Conservation (phyloP, 1,284 basidiomycete genomes). For the Puccinia novopanici region DNA sequence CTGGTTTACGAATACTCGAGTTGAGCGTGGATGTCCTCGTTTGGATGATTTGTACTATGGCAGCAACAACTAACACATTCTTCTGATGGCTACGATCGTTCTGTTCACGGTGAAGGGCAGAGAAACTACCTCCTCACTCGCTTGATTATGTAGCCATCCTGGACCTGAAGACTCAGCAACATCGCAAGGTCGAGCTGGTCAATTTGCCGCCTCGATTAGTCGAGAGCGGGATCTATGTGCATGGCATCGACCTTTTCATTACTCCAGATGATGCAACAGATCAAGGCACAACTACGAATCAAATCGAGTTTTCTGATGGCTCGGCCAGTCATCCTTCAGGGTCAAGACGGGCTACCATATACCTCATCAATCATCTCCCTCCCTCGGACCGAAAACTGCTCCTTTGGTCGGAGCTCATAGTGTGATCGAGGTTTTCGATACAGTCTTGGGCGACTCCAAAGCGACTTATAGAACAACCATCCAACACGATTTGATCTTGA, state of each 20-base stretch:
- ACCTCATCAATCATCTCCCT: conserved; percentile 44
- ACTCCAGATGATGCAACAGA: conserved; percentile 7
- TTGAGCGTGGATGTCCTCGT: not conserved
- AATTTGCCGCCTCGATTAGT: conserved; percentile 35
- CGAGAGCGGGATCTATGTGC: conserved; percentile 24
- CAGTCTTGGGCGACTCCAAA: conserved; percentile 21
- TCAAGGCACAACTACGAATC: not conserved
- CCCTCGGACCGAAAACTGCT: conserved; percentile 10
- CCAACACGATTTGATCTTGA: conserved; percentile 21
- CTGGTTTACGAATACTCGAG: conserved; percentile 18
- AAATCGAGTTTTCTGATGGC: conserved; percentile 26
- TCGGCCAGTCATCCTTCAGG: not conserved
- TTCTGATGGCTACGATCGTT: not conserved
- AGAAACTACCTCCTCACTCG: conserved; percentile 24
- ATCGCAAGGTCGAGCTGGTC: conserved; percentile 27
- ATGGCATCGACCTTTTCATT: conserved; percentile 40
- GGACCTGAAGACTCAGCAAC: conserved; percentile 32
- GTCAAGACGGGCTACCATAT: conserved; percentile 33
- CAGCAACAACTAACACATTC: not conserved
- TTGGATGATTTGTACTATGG: not conserved
- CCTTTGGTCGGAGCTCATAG: conserved; percentile 32
- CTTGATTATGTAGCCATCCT: conserved; percentile 35
- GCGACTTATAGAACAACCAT: conserved; percentile 36
- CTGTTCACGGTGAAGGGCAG: not conserved
- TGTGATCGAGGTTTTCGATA: conserved; percentile 45